phyloP scores from a whole-genome alignment of 345 rosid genomes.

The Brassica napus region Da-Ae NC_063440.1:3220501-3221000 shows the following conservation, averaged over 20 bases:
- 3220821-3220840: slow-evolving; percentile 67
- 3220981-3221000: no score
- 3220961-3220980: neutral
- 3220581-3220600: neutral
- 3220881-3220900: slow-evolving; percentile 44
- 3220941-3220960: neutral
- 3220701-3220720: slow-evolving; percentile 40
- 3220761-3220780: neutral
- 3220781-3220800: slow-evolving; percentile 66
- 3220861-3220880: slow-evolving; percentile 54
- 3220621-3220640: slow-evolving; percentile 58
- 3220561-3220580: neutral
- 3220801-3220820: slow-evolving; percentile 63
- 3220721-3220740: neutral
- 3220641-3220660: slow-evolving; percentile 71
- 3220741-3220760: slow-evolving; percentile 14
- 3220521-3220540: slow-evolving; percentile 82
- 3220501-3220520: slow-evolving; percentile 73
- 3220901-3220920: slow-evolving; percentile 2
- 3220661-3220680: slow-evolving; percentile 63
- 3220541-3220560: slow-evolving; percentile 40
- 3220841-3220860: slow-evolving; percentile 70
- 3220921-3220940: neutral
- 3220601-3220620: neutral
- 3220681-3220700: slow-evolving; percentile 70